phyloP scores from a whole-genome alignment of 176 grass and related monocot species.

The Carex kokanica region DNA sequence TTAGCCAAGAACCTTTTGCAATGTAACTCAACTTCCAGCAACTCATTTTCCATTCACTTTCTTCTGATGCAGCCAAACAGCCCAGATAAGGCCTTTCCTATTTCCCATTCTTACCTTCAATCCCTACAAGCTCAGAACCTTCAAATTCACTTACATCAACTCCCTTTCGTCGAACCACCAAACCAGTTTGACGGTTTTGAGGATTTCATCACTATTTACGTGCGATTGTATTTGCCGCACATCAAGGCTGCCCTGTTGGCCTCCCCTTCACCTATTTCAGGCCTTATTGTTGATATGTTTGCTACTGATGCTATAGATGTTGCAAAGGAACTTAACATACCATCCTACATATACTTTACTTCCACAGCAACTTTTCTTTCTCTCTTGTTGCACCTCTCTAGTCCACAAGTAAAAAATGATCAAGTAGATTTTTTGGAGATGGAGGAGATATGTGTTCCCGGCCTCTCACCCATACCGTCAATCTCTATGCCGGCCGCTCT shows the following conservation, averaged over 20 bases:
- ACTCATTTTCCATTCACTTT: conserved; percentile 31
- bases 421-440: conserved; percentile 17
- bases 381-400: conserved; percentile 31
- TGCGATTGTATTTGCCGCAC: conserved; percentile 6
- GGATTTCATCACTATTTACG: conserved; percentile 19
- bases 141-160: conserved; percentile 23
- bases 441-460: conserved; percentile 28
- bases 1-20: conserved; percentile 32
- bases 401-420: neutral
- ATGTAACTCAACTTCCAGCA: neutral
- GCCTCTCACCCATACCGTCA: conserved; percentile 29
- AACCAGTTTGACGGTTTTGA: neutral
- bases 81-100: neutral
- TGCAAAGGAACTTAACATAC: conserved; percentile 26
- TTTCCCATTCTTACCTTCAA: conserved; percentile 17
- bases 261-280: conserved; percentile 17
- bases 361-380: conserved; percentile 35
- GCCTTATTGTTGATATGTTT: conserved; percentile 37
- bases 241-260: conserved; percentile 28
- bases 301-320: conserved; percentile 20
- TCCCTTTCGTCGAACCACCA: conserved; percentile 32
- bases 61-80: conserved; percentile 20
- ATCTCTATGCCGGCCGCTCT: conserved; percentile 21
- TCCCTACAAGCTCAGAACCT: conserved; percentile 6
- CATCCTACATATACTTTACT: conserved; percentile 35